phyloP scores from a whole-genome alignment of 768 basidiomycete genomes.

The Grammothele lineata region DNA sequence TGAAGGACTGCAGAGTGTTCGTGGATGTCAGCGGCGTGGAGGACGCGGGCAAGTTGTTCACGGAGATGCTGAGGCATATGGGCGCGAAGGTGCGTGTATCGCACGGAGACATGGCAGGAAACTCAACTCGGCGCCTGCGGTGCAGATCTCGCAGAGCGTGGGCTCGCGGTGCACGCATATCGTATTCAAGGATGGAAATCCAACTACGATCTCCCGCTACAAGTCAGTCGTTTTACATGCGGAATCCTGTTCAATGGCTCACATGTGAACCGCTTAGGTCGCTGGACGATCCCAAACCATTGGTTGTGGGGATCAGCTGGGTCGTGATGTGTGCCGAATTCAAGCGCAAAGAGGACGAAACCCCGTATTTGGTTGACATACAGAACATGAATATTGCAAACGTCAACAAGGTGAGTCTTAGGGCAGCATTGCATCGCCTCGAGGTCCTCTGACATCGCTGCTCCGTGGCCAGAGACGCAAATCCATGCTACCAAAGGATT shows the following conservation, averaged over 20 bases:
- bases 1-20: constrained; percentile 75
- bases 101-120: neutral
- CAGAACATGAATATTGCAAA: constrained; percentile 53
- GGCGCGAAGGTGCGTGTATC: constrained; percentile 72
- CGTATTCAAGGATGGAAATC: constrained; percentile 78
- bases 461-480: constrained; percentile 55
- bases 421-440: no score
- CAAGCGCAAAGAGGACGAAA: constrained; percentile 57
- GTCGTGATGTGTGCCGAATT: constrained; percentile 83
- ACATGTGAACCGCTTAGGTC: constrained; percentile 33
- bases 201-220: constrained; percentile 70
- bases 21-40: constrained; percentile 76
- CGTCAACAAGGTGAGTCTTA: constrained; percentile 50
- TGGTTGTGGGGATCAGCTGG: constrained; percentile 84
- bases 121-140: neutral
- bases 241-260: neutral
- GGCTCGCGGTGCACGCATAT: constrained; percentile 79
- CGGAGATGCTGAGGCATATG: constrained; percentile 74
- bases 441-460: neutral
- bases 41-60: constrained; percentile 75
- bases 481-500: constrained; percentile 65
- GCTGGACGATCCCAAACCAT: constrained; percentile 63
- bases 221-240: constrained; percentile 39
- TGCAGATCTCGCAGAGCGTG: constrained; percentile 60
- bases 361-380: constrained; percentile 60